phyloP scores from a whole-genome alignment of 2,329 filamentous ascomycete genomes.

The Diaporthe australafricana region DNA sequence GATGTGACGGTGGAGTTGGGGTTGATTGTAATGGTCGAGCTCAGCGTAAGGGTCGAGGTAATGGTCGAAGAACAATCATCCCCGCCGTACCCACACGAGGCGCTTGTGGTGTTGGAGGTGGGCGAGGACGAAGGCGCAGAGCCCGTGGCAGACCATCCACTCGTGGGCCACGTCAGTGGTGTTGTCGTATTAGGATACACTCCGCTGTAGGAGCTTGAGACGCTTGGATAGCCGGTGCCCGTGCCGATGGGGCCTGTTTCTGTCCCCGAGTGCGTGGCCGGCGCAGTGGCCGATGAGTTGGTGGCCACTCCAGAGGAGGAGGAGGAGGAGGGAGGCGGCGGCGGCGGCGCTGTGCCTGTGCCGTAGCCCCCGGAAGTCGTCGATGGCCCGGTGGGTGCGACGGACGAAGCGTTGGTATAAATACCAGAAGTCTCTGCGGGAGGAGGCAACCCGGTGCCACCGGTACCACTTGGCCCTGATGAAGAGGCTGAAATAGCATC shows the following conservation, averaged over 20 bases:
- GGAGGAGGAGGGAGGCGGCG: neutral
- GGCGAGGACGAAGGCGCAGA: slow-evolving; percentile 13
- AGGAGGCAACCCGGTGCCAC: slow-evolving; percentile 13
- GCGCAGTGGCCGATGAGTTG: slow-evolving; percentile 8
- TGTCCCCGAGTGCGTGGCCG: neutral
- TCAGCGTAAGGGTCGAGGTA: slow-evolving; percentile 21
- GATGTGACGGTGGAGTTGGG: slow-evolving; percentile 10
- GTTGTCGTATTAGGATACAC: slow-evolving; percentile 29
- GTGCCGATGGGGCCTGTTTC: slow-evolving; percentile 18
- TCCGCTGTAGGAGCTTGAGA: neutral
- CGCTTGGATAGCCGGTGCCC: slow-evolving; percentile 10
- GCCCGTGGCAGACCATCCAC: slow-evolving; percentile 29
- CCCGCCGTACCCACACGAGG: slow-evolving; percentile 10
- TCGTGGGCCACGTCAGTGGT: slow-evolving; percentile 32
- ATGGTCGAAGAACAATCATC: slow-evolving; percentile 12
- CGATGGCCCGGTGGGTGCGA: neutral
- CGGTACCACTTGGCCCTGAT: slow-evolving; percentile 11
- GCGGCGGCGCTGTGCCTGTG: neutral
- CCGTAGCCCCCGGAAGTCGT: neutral
- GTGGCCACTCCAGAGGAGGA: neutral
- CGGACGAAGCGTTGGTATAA: slow-evolving; percentile 29
- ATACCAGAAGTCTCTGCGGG: slow-evolving; percentile 3
- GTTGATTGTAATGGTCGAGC: neutral
- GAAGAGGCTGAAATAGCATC: slow-evolving; percentile 14
- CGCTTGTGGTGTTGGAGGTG: neutral